Evolutionary conservation across 2,329 filamentous ascomycete genomes (phyloP).

Genomic region (Colletotrichum chlorophyti): DNA sequence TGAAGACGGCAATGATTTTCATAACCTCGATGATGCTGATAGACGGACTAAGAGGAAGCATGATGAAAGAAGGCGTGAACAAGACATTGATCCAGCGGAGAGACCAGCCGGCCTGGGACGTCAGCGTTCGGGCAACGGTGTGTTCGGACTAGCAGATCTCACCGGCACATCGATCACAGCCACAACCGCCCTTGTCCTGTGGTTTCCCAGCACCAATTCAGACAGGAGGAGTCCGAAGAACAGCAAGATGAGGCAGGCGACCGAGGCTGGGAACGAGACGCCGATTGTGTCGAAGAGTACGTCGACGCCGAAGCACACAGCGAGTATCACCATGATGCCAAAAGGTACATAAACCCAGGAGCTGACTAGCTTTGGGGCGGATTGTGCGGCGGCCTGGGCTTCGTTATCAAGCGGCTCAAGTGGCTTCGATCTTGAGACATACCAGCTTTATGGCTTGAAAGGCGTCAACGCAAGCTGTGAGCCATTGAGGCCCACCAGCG

Average conservation of each 20-base stretch:
- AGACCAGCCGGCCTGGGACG: conserved; percentile 58
- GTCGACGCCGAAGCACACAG: conserved; percentile 51
- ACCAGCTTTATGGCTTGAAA: conserved; percentile 20
- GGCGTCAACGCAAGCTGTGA: not conserved
- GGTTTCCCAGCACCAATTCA: conserved; percentile 54
- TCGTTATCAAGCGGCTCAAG: fast-evolving
- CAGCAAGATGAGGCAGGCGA: conserved; percentile 62
- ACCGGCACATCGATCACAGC: conserved; percentile 61
- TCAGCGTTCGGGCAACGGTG: not conserved
- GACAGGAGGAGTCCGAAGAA: conserved; percentile 56
- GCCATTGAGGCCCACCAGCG: not conserved
- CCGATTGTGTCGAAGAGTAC: conserved; percentile 51
- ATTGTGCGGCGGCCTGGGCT: conserved; percentile 4
- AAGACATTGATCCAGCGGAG: conserved; percentile 65
- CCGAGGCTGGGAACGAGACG: conserved; percentile 65
- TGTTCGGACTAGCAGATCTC: conserved; percentile 24
- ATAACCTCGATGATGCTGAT: conserved; percentile 61
- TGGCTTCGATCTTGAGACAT: not conserved
- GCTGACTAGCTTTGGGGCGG: conserved; percentile 33
- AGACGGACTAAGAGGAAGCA: conserved; percentile 61
- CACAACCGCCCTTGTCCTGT: conserved; percentile 55
- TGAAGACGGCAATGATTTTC: conserved; percentile 65
- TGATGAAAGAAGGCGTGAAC: conserved; percentile 65
- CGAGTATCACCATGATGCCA: conserved; percentile 47
- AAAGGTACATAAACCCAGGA: conserved; percentile 60